Base-by-base conservation (phyloP, 352 stramenopile species). In the Blastocystis sp. region DNA sequence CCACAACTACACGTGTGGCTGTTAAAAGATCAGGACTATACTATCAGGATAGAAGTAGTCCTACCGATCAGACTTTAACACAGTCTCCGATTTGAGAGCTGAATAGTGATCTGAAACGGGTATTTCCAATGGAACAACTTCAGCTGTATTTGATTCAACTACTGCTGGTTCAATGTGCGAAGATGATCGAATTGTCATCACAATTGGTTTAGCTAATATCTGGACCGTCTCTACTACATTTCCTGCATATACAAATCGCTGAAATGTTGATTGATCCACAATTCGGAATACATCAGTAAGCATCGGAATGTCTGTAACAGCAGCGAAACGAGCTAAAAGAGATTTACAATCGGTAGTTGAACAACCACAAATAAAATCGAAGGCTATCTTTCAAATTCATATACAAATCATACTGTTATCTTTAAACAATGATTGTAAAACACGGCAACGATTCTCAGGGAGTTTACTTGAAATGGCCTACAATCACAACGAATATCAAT, bases 271-370 rank as follows among this genome's bases (percentile, higher is more conserved):
- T 89, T 96, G 89, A 76, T 91, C 91, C 70, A 95, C 53, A n/a
- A 97, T 91, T 70, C 94, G 93, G 24, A 98, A 91, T 90, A 99
- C 95, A 92, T 99, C 97, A 53, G 95, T 97, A 62, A 99, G 95
- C 58, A 96, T 96, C 79, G 95, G 93, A 2, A 96, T 92, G 90
- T 98, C 95, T 24, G 99, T 92, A 91, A 97, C 94, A 48, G 96
- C 96, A 15, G 95, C 97, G 40, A 96, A 93, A 42, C 97, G 95
- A 22, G 96, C 96, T 57, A 98, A 90, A 90, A 98, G 98, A 91
- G 98, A 98, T 91, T 98, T 98, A 48, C 94, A 96, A 89, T 94
- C 94, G 92, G 98, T 99, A 77, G 95, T 97, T 62, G 94, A 94
- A 0, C 97, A 93, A 76, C 96, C 95, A 59, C 99, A 89, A 87